Conservation (phyloP, 306 rosid species). For the Inga oerstediana region DNA sequence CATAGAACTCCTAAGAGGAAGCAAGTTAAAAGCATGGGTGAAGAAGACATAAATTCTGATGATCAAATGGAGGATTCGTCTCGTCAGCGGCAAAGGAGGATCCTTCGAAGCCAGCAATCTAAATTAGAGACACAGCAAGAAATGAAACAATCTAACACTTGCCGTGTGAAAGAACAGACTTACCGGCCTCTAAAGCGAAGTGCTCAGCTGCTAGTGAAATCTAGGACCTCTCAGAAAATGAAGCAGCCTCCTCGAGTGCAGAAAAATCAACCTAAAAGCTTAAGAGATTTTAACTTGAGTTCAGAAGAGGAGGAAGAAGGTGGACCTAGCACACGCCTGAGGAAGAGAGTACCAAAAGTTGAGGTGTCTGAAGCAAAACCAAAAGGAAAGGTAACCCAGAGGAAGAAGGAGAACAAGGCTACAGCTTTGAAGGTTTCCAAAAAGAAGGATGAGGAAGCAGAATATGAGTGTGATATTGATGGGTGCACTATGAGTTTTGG, state of each 20-base stretch:
- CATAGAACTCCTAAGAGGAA: constrained; percentile 56
- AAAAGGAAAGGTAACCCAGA: constrained; percentile 55
- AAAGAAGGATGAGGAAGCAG: constrained; percentile 58
- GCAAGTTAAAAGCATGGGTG: constrained; percentile 52
- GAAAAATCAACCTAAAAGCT: constrained; percentile 47
- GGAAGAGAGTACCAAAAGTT: constrained; percentile 71
- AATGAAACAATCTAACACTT: constrained; percentile 51
- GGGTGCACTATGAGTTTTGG: constrained; percentile 91
- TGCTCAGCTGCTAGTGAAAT: constrained; percentile 39
- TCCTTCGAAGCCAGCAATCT: constrained; percentile 60
- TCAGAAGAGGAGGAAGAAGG: constrained; percentile 69
- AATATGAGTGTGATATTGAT: constrained; percentile 78
- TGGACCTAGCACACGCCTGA: constrained; percentile 92
- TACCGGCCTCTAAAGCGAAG: constrained; percentile 53
- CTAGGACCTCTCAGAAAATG: constrained; percentile 46
- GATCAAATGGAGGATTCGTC: constrained; percentile 45
- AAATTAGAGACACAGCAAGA: constrained; percentile 49
- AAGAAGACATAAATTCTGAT: constrained; percentile 50
- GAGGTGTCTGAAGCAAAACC: constrained; percentile 50
- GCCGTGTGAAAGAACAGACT: constrained; percentile 7
- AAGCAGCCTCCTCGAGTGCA: constrained; percentile 51
- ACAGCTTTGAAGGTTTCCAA: constrained; percentile 56
- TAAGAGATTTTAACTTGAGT: constrained; percentile 36
- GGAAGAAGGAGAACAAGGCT: constrained; percentile 67
- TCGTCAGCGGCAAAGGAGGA: constrained; percentile 52